Evolutionary conservation across 1,139 yeast species (phyloP), one percentile per base, ranked within the genome.

Genomic region (Meyerozyma athensensis): DNA sequence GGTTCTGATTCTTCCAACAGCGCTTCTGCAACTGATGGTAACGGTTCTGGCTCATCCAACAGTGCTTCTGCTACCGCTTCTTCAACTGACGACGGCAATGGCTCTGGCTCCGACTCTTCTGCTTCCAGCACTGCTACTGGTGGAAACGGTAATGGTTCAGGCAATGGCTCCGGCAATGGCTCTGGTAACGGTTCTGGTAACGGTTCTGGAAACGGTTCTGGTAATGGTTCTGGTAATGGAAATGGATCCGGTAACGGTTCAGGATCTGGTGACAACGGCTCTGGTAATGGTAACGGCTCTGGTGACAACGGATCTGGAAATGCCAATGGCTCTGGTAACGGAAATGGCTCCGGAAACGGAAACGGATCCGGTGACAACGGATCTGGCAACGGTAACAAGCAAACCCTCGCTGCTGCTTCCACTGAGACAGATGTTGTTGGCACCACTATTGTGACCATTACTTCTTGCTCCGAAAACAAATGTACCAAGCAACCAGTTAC

Each of bases 401-500:
- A 7, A 8, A 26, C 32, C 14, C 9, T 28, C 9, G 32, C 57
- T 26, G 36, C 37, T 26, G 32, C 19, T 28, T n/a, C 32, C 4
- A 57, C 54, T 36, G 47, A 49, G 24, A 49, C 60, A 42, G 52
- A 49, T 38, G 39, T 53, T 35, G 45, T 41, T 20, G 32, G 32
- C 24, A 52, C 59, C 47, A 59, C 67, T 33, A 54, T 58, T 42
- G 56, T 58, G 39, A 59, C 68, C 49, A 50, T 61, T 48, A 61
- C 67, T 40, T 59, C 67, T 42, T 63, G 68, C 52, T 43, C 54
- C 20, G 53, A 50, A 44, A 43, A 52, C 47, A 44, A 41, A 49
- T 49, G 48, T 50, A 30, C 50, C 32, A 41, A 36, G 34, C 32
- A 50, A 34, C 47, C 59, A 31, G 51, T 54, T 21, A 52, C 28